Percentiles rank a stretch among this genome's conserved stretches.
These are phyloP conservation scores for Acanthamoeba royreba DNA, from an alignment of 208 protist genomes.

Conservation along the genomic window DNA sequence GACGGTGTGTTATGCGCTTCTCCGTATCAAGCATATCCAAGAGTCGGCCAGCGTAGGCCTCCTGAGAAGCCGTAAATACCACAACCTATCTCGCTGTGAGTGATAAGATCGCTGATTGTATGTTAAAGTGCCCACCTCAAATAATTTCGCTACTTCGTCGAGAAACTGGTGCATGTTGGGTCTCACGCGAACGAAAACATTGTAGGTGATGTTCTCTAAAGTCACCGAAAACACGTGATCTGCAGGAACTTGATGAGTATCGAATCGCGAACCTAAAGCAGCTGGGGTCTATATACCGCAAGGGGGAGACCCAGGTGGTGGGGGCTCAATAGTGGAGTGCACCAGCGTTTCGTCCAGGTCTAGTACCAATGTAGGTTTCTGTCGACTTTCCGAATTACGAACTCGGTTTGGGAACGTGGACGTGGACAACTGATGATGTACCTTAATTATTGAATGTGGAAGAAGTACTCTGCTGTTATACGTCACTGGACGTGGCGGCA, in stretches of 20 bases:
- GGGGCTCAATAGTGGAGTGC: slow-evolving; percentile 71
- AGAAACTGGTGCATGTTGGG: slow-evolving; percentile 71
- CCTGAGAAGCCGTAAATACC: slow-evolving; percentile 78
- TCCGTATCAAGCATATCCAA: slow-evolving; percentile 76
- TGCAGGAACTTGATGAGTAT: neutral
- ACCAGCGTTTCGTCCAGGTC: slow-evolving; percentile 84
- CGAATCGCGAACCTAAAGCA: neutral
- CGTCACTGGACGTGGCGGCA: neutral
- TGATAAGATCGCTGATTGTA: neutral
- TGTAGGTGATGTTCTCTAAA: neutral
- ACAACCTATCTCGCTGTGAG: slow-evolving; percentile 44
- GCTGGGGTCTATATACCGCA: neutral
- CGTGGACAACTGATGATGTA: neutral
- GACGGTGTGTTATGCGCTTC: slow-evolving; percentile 23
- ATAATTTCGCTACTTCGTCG: slow-evolving; percentile 51
- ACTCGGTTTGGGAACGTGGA: neutral
- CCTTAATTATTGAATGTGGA: neutral
- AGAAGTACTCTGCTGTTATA: neutral
- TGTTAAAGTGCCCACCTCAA: slow-evolving; percentile 58
- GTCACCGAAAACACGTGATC: slow-evolving; percentile 25
- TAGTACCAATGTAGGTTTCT: slow-evolving; percentile 72
- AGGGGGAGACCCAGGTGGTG: neutral
- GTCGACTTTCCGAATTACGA: neutral
- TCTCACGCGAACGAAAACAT: slow-evolving; percentile 32
- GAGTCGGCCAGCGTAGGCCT: slow-evolving; percentile 73